phyloP scores from a whole-genome alignment of 2,329 filamentous ascomycete genomes.

The Nemania sp. region DNA sequence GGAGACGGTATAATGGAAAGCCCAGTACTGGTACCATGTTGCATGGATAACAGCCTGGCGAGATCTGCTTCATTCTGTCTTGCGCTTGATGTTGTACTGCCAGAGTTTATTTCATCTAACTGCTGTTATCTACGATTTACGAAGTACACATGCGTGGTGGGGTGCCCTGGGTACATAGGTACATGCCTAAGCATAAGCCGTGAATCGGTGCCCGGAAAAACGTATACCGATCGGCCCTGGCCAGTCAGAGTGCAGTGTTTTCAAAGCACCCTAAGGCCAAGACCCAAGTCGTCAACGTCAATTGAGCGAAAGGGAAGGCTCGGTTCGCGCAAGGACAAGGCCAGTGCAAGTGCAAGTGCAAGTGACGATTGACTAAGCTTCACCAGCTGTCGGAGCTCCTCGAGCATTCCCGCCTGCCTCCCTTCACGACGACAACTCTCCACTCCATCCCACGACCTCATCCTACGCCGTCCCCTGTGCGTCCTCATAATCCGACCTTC shows the following conservation, averaged over 20 bases:
- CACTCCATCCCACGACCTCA: slow-evolving; percentile 14
- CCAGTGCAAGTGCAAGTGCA: too few relatives aligned
- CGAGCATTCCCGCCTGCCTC: slow-evolving; percentile 11
- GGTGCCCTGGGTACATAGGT: too few relatives aligned
- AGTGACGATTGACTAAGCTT: slow-evolving; percentile 11
- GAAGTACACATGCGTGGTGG: too few relatives aligned
- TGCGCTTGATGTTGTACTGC: background rate
- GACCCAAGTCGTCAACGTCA: slow-evolving; percentile 26
- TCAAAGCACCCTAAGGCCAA: slow-evolving; percentile 20
- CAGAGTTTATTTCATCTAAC: too few relatives aligned
- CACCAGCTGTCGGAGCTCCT: slow-evolving; percentile 24
- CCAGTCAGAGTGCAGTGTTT: slow-evolving; percentile 30
- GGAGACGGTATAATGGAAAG: background rate
- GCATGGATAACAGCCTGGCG: background rate
- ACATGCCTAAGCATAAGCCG: too few relatives aligned
- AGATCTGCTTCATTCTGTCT: background rate
- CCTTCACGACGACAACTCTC: slow-evolving; percentile 18
- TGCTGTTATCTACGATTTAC: too few relatives aligned
- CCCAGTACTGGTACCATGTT: background rate
- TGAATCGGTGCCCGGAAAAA: slow-evolving; percentile 17
- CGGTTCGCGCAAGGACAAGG: slow-evolving; percentile 23
- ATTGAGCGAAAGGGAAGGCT: slow-evolving; percentile 24
- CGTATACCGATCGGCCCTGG: background rate
- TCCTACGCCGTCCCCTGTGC: background rate
- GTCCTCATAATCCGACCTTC: background rate